These are phyloP conservation scores for Aristolochia fimbriata DNA, from an alignment of 164 flowering plant genomes.

Conservation along the genomic window DNA sequence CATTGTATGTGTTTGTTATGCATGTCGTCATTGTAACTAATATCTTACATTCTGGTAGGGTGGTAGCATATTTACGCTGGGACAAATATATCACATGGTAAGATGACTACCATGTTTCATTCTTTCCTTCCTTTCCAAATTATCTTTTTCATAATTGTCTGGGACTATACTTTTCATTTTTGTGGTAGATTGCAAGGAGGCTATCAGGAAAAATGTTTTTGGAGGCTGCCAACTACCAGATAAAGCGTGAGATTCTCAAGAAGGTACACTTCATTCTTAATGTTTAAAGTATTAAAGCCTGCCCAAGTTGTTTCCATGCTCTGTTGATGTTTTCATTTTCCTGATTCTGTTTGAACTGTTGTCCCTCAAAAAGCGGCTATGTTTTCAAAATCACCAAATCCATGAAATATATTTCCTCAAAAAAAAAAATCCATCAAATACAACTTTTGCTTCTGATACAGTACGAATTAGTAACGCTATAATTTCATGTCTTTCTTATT, in stretches of 20 bases:
- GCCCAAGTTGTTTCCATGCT: not conserved
- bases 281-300: not conserved
- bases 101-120: slow-evolving; percentile 4
- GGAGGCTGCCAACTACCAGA: slow-evolving; percentile 84
- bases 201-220: slow-evolving; percentile 60
- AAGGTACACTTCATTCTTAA: slow-evolving; percentile 33
- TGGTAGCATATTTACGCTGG: slow-evolving; percentile 59
- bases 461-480: not conserved
- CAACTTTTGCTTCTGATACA: too few species aligned
- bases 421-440: too few species aligned
- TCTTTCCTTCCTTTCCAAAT: not conserved
- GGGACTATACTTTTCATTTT: slow-evolving; percentile 4
- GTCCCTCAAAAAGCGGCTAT: too few species aligned
- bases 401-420: too few species aligned
- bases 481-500: not conserved
- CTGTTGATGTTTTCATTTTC: not conserved
- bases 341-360: not conserved
- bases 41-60: slow-evolving; percentile 33
- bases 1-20: too few species aligned
- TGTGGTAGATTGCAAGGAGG: slow-evolving; percentile 49
- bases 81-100: slow-evolving; percentile 61
- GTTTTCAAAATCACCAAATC: too few species aligned
- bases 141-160: slow-evolving; percentile 1
- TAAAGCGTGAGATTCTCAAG: slow-evolving; percentile 48
- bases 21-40: not conserved